Evolutionary conservation across 164 flowering plant genomes (phyloP).

Genomic region (Berberis thunbergii): DNA sequence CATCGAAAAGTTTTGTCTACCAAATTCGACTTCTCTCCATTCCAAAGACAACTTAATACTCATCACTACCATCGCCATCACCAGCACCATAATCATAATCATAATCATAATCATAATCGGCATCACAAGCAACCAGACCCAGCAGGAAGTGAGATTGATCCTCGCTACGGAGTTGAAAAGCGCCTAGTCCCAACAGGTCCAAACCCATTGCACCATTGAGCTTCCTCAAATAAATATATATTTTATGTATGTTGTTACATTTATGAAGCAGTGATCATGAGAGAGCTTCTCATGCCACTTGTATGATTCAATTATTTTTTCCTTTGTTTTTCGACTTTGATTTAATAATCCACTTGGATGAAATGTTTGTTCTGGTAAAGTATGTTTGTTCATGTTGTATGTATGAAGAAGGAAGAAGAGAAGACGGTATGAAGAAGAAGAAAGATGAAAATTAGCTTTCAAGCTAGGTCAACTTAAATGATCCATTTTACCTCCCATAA

Average conservation of each 20-base stretch:
- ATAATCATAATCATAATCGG: background rate
- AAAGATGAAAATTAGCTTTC: too few species aligned
- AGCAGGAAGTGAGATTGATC: constrained; percentile 29
- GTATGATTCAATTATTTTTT: background rate
- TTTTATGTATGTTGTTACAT: background rate
- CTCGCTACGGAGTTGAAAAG: constrained; percentile 40
- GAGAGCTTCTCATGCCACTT: background rate
- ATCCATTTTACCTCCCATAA: too few species aligned
- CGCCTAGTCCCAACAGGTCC: constrained; percentile 64
- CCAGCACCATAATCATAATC: too few species aligned
- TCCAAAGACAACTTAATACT: constrained; percentile 2
- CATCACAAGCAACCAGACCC: constrained; percentile 7
- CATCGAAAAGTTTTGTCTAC: constrained; percentile 19
- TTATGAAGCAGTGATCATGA: background rate
- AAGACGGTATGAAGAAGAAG: too few species aligned
- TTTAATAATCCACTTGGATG: background rate
- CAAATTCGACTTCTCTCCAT: constrained; percentile 32
- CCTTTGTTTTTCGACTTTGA: background rate
- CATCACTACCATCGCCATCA: constrained; percentile 13
- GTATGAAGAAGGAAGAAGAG: background rate
- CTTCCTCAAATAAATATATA: background rate
- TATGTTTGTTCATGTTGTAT: background rate
- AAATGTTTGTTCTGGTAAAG: background rate
- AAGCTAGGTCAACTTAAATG: too few species aligned
- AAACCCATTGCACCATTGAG: constrained; percentile 65